These are phyloP conservation scores for Sclerotinia spermophila DNA, from an alignment of 2,329 filamentous ascomycete genomes.

Conservation along the genomic window DNA sequence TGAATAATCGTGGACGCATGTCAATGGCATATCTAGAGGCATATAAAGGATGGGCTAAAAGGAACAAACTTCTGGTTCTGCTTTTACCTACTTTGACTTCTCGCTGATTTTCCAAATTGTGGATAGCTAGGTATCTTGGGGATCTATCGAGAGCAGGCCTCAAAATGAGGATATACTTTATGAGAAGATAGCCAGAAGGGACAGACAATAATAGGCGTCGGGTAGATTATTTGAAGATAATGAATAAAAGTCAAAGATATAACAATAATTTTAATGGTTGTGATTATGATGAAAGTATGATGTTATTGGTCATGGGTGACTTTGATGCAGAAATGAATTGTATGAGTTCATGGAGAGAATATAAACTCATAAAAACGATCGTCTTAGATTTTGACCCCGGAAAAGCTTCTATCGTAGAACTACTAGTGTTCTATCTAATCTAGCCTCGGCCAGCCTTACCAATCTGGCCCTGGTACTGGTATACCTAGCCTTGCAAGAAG, in stretches of 20 bases:
- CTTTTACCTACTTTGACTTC: conserved; percentile 16
- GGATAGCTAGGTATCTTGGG: conserved; percentile 3
- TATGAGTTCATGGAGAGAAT: background rate
- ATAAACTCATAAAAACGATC: background rate
- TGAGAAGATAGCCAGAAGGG: conserved; percentile 1
- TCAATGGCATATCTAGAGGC: conserved; percentile 13
- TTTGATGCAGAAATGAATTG: background rate
- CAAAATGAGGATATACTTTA: conserved; percentile 15
- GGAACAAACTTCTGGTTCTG: conserved; percentile 5
- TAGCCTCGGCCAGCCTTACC: conserved; percentile 6
- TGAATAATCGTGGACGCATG: conserved; percentile 2
- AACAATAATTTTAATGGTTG: too few relatives aligned
- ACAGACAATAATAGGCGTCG: conserved; percentile 16
- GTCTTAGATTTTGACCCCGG: background rate
- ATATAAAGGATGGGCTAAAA: background rate
- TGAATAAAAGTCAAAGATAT: background rate
- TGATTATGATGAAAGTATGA: background rate
- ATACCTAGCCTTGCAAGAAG: conserved; percentile 8
- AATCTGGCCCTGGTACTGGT: conserved; percentile 12
- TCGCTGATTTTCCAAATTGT: conserved; percentile 6
- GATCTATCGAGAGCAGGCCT: conserved; percentile 3
- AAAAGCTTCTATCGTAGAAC: conserved; percentile 12
- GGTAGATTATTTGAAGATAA: conserved; percentile 19
- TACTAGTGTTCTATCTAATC: background rate
- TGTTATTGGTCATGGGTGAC: background rate